Percentiles rank a stretch among this genome's conserved stretches.
These are phyloP conservation scores for Aspergillus conjunctus DNA, from an alignment of 495 filamentous ascomycete species.

Conservation along the genomic window DNA sequence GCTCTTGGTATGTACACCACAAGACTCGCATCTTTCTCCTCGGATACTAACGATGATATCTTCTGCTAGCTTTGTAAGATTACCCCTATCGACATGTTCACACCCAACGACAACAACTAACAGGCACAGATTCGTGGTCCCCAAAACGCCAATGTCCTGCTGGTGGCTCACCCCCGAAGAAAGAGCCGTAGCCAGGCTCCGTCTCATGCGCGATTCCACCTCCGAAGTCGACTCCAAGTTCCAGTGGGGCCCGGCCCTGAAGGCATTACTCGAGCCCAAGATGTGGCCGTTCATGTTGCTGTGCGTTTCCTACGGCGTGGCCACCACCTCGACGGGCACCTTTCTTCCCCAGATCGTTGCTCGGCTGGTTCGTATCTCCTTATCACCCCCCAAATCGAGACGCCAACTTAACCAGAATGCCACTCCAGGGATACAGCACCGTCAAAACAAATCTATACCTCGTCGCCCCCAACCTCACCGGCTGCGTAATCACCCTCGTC, in stretches of 20 bases:
- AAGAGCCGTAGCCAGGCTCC: background rate
- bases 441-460: constrained; percentile 66
- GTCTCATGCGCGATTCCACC: constrained; percentile 1
- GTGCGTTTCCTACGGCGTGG: constrained; percentile 66
- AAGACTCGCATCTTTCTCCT: too few species aligned
- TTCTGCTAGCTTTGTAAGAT: constrained; percentile 57
- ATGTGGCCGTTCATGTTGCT: constrained; percentile 48
- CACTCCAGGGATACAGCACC: constrained; percentile 51
- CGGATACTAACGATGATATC: too few species aligned
- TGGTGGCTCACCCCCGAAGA: constrained; percentile 1
- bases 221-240: background rate
- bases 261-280: constrained; percentile 14
- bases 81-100: background rate
- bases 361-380: constrained; percentile 20
- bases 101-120: background rate
- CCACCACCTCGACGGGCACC: constrained; percentile 60
- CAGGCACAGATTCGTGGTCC: background rate
- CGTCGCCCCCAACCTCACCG: constrained; percentile 35
- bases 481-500: background rate
- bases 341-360: constrained; percentile 67
- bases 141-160: background rate
- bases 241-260: background rate
- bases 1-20: background rate
- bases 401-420: too few species aligned
- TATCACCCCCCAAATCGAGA: background rate